These are phyloP conservation scores for Cyphellophora europaea DNA, from an alignment of 2,329 filamentous ascomycete species.

Conservation along the genomic window DNA sequence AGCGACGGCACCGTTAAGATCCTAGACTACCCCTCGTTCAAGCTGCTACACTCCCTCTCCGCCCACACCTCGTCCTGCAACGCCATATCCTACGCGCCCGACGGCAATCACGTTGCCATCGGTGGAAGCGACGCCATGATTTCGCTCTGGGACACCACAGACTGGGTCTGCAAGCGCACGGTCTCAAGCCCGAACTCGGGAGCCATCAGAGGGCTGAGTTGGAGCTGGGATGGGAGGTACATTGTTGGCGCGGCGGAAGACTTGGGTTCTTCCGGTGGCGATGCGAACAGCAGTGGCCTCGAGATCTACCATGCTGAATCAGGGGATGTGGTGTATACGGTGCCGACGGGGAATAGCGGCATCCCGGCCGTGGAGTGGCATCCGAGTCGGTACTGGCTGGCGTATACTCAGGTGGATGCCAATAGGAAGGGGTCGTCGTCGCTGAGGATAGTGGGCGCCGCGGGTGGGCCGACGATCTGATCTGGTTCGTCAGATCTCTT, in stretches of 20 bases:
- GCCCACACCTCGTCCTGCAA: conserved; percentile 41
- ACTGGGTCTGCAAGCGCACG: conserved; percentile 41
- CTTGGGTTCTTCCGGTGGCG: conserved; percentile 23
- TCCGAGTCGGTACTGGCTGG: conserved; percentile 39
- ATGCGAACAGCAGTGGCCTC: conserved; percentile 25
- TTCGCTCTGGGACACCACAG: conserved; percentile 41
- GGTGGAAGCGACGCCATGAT: conserved; percentile 41
- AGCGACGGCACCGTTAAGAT: conserved; percentile 41
- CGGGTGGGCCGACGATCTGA: too few relatives aligned
- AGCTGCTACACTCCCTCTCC: conserved; percentile 33
- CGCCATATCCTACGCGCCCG: conserved; percentile 35
- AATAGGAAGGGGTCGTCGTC: too few relatives aligned
- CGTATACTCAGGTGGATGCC: conserved; percentile 37
- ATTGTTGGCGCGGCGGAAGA: conserved; percentile 40
- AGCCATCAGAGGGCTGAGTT: conserved; percentile 37
- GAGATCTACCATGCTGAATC: conserved; percentile 43
- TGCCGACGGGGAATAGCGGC: conserved; percentile 30
- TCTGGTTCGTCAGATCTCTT: too few relatives aligned
- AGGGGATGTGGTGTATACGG: conserved; percentile 38
- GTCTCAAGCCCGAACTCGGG: conserved; percentile 35
- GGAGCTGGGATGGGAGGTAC: conserved; percentile 42
- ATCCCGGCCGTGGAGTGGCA: conserved; percentile 41
- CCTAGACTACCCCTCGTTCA: conserved; percentile 36
- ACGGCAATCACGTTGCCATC: conserved; percentile 38
- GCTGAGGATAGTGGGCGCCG: conserved; percentile 39